Evolutionary conservation across 2,329 filamentous ascomycete genomes (phyloP).

Genomic region (Metarhizium album): DNA sequence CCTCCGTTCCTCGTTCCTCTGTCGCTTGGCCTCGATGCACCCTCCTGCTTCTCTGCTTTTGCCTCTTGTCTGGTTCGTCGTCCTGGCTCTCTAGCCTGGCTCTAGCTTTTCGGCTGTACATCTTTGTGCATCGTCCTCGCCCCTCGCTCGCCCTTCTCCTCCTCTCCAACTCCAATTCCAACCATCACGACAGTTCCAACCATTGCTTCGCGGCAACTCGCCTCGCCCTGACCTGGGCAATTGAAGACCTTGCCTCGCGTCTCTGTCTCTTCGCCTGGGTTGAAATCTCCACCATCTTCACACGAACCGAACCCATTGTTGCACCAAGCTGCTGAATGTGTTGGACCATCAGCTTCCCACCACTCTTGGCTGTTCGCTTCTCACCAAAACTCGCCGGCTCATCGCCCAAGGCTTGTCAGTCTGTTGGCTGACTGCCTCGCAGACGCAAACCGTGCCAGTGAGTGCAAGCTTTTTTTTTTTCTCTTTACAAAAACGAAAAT

Average conservation of each 20-base stretch:
- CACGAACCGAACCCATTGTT: not conserved
- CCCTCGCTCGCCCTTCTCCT: constrained; percentile 2
- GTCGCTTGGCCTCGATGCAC: not conserved
- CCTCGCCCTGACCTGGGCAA: not conserved
- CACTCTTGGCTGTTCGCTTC: not conserved
- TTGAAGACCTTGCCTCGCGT: not conserved
- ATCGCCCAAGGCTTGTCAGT: constrained; percentile 3
- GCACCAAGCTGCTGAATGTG: not conserved
- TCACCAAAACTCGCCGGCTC: not conserved
- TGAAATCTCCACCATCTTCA: not conserved
- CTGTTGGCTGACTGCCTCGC: not conserved
- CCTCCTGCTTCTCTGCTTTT: not conserved
- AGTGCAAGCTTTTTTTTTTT: not conserved
- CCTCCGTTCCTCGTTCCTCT: not conserved
- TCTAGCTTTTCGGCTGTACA: constrained; percentile 1
- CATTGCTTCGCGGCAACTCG: not conserved
- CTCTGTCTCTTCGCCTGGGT: not conserved
- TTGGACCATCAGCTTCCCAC: not conserved
- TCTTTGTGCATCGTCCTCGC: not conserved
- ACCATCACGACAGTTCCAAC: not conserved
- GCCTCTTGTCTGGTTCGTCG: not conserved
- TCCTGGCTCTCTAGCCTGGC: not conserved
- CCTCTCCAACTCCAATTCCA: no score
- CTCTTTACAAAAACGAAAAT: no score
- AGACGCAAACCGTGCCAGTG: not conserved